Evolutionary conservation across 768 basidiomycete species (phyloP).

Genomic region (Auricularia sp.): DNA sequence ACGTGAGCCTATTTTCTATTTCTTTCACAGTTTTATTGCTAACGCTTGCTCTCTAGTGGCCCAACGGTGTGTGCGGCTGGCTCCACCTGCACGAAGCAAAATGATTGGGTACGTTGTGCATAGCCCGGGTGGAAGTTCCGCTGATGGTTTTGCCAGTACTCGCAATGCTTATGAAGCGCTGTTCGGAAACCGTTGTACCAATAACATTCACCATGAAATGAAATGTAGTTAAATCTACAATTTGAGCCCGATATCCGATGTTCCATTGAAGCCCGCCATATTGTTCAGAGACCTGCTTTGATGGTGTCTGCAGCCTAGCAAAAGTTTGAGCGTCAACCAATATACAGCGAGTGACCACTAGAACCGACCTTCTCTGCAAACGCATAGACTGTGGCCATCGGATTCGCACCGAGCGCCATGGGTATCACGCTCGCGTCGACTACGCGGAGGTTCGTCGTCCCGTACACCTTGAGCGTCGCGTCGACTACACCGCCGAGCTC

Average conservation of each 20-base stretch:
- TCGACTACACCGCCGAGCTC: constrained; percentile 12
- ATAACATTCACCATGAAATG: too few species aligned
- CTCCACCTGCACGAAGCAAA: neutral
- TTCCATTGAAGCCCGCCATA: too few species aligned
- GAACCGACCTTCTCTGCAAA: constrained; percentile 3
- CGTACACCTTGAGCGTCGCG: constrained; percentile 7
- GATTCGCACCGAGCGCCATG: constrained; percentile 4
- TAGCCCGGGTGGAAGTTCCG: neutral
- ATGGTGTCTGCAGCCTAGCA: too few species aligned
- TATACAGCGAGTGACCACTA: too few species aligned
- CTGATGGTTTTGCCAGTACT: neutral
- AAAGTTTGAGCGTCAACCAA: too few species aligned
- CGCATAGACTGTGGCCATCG: constrained; percentile 4
- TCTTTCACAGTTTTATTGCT: too few species aligned
- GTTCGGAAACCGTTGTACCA: too few species aligned
- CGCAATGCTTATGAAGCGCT: neutral
- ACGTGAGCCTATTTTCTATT: neutral
- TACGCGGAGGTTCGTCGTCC: constrained; percentile 7
- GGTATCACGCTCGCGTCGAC: constrained; percentile 8
- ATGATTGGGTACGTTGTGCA: neutral
- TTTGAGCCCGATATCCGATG: too few species aligned
- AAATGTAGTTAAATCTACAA: too few species aligned
- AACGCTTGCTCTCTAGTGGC: neutral
- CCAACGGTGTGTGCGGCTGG: neutral
- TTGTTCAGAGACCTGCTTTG: too few species aligned